Conservation (phyloP, 2,329 filamentous ascomycete species). For the Paecilomyces variotii region DNA sequence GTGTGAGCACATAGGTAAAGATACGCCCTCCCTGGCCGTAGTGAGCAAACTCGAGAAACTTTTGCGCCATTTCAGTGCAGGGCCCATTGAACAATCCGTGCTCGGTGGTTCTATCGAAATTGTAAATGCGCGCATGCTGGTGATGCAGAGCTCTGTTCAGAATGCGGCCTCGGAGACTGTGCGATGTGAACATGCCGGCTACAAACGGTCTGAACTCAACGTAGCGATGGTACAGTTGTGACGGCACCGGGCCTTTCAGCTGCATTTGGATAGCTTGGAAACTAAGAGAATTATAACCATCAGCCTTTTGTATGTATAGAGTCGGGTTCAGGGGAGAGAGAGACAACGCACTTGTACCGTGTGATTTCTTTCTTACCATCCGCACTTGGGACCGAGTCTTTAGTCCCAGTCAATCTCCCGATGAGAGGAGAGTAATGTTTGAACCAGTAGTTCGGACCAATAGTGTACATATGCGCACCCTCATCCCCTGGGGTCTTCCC, state of each 20-base stretch:
- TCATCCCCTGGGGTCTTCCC: slow-evolving; percentile 61
- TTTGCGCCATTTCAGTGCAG: slow-evolving; percentile 61
- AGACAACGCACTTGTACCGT: slow-evolving; percentile 63
- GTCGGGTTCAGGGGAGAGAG: not conserved
- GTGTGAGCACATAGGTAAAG: slow-evolving; percentile 85
- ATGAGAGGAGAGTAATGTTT: slow-evolving; percentile 87
- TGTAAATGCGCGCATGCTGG: slow-evolving; percentile 83
- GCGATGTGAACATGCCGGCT: slow-evolving; percentile 74
- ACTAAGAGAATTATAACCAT: slow-evolving; percentile 36
- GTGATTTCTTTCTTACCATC: slow-evolving; percentile 50
- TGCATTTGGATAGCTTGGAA: slow-evolving; percentile 94
- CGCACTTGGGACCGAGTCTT: slow-evolving; percentile 53
- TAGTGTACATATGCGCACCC: slow-evolving; percentile 64
- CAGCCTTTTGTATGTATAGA: not conserved
- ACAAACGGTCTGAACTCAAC: slow-evolving; percentile 91
- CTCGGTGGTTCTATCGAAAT: slow-evolving; percentile 69
- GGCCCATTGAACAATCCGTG: slow-evolving; percentile 61
- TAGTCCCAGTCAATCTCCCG: slow-evolving; percentile 67
- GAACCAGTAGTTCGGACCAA: slow-evolving; percentile 68
- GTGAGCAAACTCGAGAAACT: slow-evolving; percentile 80
- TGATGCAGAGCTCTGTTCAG: slow-evolving; percentile 81
- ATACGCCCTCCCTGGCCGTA: slow-evolving; percentile 78
- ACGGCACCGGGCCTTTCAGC: slow-evolving; percentile 71
- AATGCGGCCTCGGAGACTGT: slow-evolving; percentile 68
- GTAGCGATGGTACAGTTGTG: slow-evolving; percentile 77